A percentile compares a stretch with the other conserved stretches of the same genome.
Conservation (phyloP, 1,284 basidiomycete genomes). For the Laetiporus sulphureus region DNA sequence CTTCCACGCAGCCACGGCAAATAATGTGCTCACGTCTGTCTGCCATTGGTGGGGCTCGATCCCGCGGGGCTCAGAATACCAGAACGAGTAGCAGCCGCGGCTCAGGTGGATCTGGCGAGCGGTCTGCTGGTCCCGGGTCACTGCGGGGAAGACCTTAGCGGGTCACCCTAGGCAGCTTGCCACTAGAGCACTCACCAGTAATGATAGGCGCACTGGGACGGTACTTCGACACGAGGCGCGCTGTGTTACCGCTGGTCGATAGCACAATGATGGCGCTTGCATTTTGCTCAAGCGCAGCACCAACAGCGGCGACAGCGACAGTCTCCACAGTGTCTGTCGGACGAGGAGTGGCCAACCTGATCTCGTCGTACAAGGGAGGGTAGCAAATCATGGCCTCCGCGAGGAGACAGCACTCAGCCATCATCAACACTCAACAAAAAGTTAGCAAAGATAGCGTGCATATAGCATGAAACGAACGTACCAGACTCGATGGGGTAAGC, state of each 20-base stretch:
- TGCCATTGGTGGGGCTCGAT: constrained; percentile 92
- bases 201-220: constrained; percentile 92
- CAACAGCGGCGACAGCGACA: constrained; percentile 89
- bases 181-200: constrained; percentile 49
- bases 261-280: constrained; percentile 94
- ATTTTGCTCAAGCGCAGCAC: constrained; percentile 90
- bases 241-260: constrained; percentile 95
- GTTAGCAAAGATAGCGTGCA: constrained; percentile 12
- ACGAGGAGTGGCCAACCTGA: constrained; percentile 71
- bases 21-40: constrained; percentile 68
- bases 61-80: constrained; percentile 91
- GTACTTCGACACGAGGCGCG: constrained; percentile 96
- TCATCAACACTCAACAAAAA: constrained; percentile 77
- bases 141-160: constrained; percentile 32
- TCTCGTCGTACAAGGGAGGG: constrained; percentile 86
- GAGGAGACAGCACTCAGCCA: constrained; percentile 96
- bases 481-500: constrained; percentile 91
- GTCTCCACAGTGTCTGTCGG: constrained; percentile 93
- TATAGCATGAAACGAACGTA: constrained; percentile 28
- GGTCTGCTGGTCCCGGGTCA: constrained; percentile 95
- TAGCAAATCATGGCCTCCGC: constrained; percentile 94
- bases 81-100: constrained; percentile 96
- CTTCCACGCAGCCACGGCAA: constrained; percentile 19
- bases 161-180: not conserved
- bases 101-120: constrained; percentile 96